Evolutionary conservation across 2,329 filamentous ascomycete species (phyloP).

Genomic region (Westerdykella aurantiaca): DNA sequence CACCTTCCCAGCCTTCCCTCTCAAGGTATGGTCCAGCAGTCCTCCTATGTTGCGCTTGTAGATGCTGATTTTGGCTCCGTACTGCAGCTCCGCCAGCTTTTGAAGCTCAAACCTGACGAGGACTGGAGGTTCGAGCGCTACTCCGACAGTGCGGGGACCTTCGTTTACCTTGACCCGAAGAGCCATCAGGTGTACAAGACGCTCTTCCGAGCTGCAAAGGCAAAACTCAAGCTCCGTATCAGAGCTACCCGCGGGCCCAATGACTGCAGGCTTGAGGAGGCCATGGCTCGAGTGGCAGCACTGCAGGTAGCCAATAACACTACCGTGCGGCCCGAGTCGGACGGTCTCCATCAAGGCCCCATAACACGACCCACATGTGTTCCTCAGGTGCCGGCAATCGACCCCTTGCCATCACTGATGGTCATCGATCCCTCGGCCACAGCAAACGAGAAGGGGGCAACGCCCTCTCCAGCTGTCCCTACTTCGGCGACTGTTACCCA

Average conservation of each 20-base stretch:
- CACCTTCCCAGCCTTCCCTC: conserved; percentile 64
- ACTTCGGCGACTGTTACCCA: conserved; percentile 22
- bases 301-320: background rate
- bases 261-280: background rate
- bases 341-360: background rate
- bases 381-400: too few species aligned
- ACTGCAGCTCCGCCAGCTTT: conserved; percentile 53
- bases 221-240: conserved; percentile 94
- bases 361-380: background rate
- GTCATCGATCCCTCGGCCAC: too few species aligned
- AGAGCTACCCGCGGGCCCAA: conserved; percentile 51
- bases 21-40: conserved; percentile 62
- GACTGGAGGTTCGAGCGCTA: conserved; percentile 68
- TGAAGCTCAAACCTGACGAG: conserved; percentile 40
- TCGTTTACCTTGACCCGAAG: conserved; percentile 69
- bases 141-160: conserved; percentile 83
- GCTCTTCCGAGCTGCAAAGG: conserved; percentile 91
- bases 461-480: conserved; percentile 8
- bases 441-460: conserved; percentile 42
- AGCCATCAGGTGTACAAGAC: conserved; percentile 91
- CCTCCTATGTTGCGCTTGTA: too few species aligned
- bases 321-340: background rate
- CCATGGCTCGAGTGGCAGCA: background rate
- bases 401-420: too few species aligned
- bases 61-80: conserved; percentile 33